Percentiles rank a stretch among this genome's conserved stretches.
phyloP scores from a whole-genome alignment of 1,139 yeast species.

The Candida glucosophila region DNA sequence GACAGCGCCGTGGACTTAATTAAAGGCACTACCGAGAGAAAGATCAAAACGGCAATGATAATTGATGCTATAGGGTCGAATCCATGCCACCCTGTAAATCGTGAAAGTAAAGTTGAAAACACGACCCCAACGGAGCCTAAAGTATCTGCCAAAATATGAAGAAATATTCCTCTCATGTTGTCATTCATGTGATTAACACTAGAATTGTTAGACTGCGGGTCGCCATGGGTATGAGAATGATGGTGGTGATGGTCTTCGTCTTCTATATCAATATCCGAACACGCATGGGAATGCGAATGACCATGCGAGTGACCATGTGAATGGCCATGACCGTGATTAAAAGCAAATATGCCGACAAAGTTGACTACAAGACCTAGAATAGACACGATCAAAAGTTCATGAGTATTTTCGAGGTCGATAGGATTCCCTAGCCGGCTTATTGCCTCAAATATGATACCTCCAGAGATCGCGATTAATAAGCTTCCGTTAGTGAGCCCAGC shows the following conservation, averaged over 20 bases:
- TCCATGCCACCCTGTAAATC: constrained; percentile 49
- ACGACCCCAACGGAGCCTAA: constrained; percentile 96
- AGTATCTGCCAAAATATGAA: constrained; percentile 92
- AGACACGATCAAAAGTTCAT: constrained; percentile 82
- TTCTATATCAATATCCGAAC: constrained; percentile 13
- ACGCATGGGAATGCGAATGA: constrained; percentile 23
- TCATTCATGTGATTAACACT: constrained; percentile 41
- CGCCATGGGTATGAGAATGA: constrained; percentile 11
- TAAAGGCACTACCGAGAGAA: constrained; percentile 76
- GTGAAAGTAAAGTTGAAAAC: constrained; percentile 65
- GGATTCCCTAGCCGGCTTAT: constrained; percentile 74
- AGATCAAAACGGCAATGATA: constrained; percentile 73
- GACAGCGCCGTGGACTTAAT: constrained; percentile 73
- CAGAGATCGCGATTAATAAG: constrained; percentile 75
- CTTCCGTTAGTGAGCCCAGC: constrained; percentile 96
- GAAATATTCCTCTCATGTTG: constrained; percentile 89
- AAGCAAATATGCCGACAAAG: constrained; percentile 86
- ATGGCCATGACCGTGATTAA: constrained; percentile 61
- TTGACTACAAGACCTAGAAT: constrained; percentile 79
- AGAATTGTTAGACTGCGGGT: constrained; percentile 1
- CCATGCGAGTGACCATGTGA: constrained; percentile 27
- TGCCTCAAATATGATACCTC: constrained; percentile 83
- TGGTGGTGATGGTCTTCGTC: constrained; percentile 16
- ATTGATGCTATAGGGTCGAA: constrained; percentile 92
- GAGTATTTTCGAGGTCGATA: constrained; percentile 66